Percentiles rank a stretch among this genome's conserved stretches.
phyloP scores from a whole-genome alignment of 2,329 filamentous ascomycete species.

The Fusarium sp. region DNA sequence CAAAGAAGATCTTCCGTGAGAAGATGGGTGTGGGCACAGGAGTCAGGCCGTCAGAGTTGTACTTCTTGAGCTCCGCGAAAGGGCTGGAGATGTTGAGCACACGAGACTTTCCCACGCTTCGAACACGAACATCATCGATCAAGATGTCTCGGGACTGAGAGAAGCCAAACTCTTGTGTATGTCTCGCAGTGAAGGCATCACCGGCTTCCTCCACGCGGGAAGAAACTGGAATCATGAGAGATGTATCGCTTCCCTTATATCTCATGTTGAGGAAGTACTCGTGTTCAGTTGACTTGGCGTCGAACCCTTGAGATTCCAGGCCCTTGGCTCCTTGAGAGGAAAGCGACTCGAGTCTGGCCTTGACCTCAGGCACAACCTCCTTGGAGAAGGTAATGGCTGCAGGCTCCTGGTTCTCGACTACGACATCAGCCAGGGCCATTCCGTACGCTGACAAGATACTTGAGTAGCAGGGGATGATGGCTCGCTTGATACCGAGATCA shows the following conservation, averaged over 20 bases:
- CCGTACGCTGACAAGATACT: constrained; percentile 61
- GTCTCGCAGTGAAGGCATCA: constrained; percentile 49
- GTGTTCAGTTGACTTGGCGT: constrained; percentile 54
- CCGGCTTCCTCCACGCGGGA: constrained; percentile 46
- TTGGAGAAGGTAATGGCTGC: constrained; percentile 46
- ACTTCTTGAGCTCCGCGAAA: constrained; percentile 41
- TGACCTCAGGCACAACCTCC: constrained; percentile 30
- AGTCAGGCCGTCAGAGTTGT: constrained; percentile 1
- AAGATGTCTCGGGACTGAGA: constrained; percentile 53
- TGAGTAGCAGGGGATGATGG: constrained; percentile 59
- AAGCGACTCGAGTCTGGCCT: constrained; percentile 38
- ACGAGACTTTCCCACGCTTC: constrained; percentile 49
- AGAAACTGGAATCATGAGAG: constrained; percentile 53
- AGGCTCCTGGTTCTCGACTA: constrained; percentile 56
- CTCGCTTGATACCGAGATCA: constrained; percentile 56
- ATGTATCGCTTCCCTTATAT: constrained; percentile 58
- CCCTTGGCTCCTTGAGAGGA: constrained; percentile 37
- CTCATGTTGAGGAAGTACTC: constrained; percentile 59
- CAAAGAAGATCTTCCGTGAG: constrained; percentile 41
- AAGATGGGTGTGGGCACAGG: constrained; percentile 35
- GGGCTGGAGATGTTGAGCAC: constrained; percentile 42
- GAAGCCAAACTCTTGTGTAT: constrained; percentile 58
- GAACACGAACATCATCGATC: constrained; percentile 58
- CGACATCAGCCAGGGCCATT: constrained; percentile 59
- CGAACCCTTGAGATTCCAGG: constrained; percentile 52